Base-by-base conservation (phyloP, 1,284 basidiomycete genomes). In the Cutaneotrichosporon arboriforme region DNA sequence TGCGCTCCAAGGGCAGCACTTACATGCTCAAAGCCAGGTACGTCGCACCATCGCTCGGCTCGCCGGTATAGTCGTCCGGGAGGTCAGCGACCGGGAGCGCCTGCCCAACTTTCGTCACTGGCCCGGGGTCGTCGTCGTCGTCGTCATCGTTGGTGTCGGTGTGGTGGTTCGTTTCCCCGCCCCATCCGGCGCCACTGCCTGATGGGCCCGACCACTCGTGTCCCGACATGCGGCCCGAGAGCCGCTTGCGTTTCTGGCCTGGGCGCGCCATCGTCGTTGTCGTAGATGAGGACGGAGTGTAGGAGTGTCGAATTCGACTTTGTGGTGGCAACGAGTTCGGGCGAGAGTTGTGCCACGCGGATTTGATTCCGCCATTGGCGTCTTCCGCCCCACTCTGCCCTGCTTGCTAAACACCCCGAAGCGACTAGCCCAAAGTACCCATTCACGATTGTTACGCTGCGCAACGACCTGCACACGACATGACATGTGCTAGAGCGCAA, bases 21-120 rank as follows among this genome's bases (percentile, higher is more conserved):
- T 40, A 72, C 69, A 52, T 59, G 12, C 62, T 65, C 44, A 72
- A 54, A 2, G 70, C 68, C 2, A 72, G 57, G 42, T 65, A 72
- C 33, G 66, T 62, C 20, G 66, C 63, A 33, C 70, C 70, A 42
- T 70, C 64, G 12, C 51, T 18, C 1, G 64, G 61, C 39, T 61
- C 57, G 18, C 68, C 68, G 48, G 59, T 56, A 51, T 69, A 70
- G 51, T 66, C 64, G 15, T 54, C 63, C 9, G 63, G 60, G 2
- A 72, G 53, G 8, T 59, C 53, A 2, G 64, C 68, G 13, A 72
- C 58, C 4, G 69, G 69, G 4, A 72, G 57, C 31, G 58, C 64
- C 47, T 65, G 64, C 7, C 59, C 46, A 8, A 21, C 38, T 14
- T 42, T 36, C 8, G 15, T 44, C 17, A 10, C 8, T 12, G 52